phyloP scores from a whole-genome alignment of 179 eudicot species.

The Patellifolia procumbens region DNA sequence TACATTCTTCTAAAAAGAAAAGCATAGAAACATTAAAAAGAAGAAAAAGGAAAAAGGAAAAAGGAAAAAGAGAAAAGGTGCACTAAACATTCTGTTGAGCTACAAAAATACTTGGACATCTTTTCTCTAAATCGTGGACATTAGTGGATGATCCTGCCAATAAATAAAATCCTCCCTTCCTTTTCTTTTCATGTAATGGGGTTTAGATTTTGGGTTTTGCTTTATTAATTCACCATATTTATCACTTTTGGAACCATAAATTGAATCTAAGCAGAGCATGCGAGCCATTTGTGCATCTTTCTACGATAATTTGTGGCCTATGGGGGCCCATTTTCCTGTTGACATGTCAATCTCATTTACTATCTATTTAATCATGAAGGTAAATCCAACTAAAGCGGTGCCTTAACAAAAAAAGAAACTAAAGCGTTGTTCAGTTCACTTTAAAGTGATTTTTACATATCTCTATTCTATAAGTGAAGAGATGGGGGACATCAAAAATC shows the following conservation, averaged over 20 bases:
- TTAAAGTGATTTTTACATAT: too few species aligned
- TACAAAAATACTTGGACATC: conserved; percentile 6
- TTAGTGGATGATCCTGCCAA: conserved; percentile 31
- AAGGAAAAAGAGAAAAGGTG: too few species aligned
- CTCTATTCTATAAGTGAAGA: too few species aligned
- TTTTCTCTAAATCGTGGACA: conserved; percentile 3
- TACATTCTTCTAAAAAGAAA: conserved; percentile 22
- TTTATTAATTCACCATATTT: conserved; percentile 15
- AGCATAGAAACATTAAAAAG: not conserved
- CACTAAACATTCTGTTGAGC: conserved; percentile 26
- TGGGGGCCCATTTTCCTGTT: conserved; percentile 2
- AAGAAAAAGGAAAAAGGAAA: too few species aligned
- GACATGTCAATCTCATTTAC: conserved; percentile 22
- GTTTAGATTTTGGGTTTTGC: not conserved
- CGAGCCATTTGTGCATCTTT: conserved; percentile 29
- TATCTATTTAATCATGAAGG: not conserved
- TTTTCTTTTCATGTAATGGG: not conserved
- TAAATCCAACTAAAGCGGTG: too few species aligned
- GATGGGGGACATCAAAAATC: too few species aligned
- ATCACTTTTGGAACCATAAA: conserved; percentile 32
- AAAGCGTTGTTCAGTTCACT: too few species aligned
- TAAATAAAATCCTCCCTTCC: not conserved
- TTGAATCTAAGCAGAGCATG: conserved; percentile 36
- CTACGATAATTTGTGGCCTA: conserved; percentile 11
- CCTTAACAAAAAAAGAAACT: too few species aligned